Conservation (phyloP, 1,139 yeast genomes). For the Lodderomyces orthopsilosis region DNA sequence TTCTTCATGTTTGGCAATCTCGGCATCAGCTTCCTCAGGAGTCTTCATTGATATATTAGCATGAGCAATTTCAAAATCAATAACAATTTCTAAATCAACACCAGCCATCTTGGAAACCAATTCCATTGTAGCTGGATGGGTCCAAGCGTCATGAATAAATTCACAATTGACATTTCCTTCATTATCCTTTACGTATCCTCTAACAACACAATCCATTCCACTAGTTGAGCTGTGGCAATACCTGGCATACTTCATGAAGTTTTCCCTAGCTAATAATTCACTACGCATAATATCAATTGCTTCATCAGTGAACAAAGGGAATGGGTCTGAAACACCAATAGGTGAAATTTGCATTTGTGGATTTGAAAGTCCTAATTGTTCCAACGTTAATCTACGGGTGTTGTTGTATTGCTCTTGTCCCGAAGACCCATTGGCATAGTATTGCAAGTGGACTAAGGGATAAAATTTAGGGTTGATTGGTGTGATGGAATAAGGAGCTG, state of each 20-base stretch:
- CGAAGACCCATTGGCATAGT: conserved; percentile 27
- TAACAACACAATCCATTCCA: conserved; percentile 45
- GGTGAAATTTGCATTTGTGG: conserved; percentile 39
- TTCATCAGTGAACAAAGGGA: conserved; percentile 56
- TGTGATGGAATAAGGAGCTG: not conserved
- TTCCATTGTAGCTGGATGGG: conserved; percentile 51
- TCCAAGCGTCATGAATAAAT: conserved; percentile 54
- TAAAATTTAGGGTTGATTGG: conserved; percentile 29
- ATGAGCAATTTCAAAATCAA: conserved; percentile 57
- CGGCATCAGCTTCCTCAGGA: conserved; percentile 19
- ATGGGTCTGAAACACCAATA: conserved; percentile 55
- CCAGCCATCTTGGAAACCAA: conserved; percentile 54
- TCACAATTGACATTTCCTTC: conserved; percentile 30
- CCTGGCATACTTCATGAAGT: conserved; percentile 44
- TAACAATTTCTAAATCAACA: conserved; percentile 47
- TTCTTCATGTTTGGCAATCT: conserved; percentile 14
- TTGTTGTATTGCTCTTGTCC: conserved; percentile 18
- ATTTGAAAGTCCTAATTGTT: conserved; percentile 39
- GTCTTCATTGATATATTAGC: conserved; percentile 43
- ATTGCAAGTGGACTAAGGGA: conserved; percentile 43
- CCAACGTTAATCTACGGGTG: conserved; percentile 47
- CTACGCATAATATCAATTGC: conserved; percentile 55
- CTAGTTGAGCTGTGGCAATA: conserved; percentile 33
- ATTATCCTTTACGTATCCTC: conserved; percentile 45
- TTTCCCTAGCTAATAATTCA: conserved; percentile 45